Percentiles rank a stretch among this genome's conserved stretches.
Evolutionary conservation across 2,329 filamentous ascomycete genomes (phyloP).

Genomic region (Phyllosticta citrichinensis): DNA sequence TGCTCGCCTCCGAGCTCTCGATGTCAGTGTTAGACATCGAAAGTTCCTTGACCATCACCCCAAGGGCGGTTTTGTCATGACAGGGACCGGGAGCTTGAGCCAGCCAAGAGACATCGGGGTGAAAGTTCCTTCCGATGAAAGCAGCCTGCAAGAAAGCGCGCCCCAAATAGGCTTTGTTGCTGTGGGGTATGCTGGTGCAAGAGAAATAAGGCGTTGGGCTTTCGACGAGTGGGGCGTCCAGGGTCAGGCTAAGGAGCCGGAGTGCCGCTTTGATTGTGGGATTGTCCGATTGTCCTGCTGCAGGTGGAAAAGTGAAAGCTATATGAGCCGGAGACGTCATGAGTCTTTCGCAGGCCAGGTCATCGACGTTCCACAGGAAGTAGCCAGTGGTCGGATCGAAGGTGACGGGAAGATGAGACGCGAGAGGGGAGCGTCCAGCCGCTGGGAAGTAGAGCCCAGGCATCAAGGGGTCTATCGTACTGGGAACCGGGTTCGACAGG

Average conservation of each 20-base stretch:
- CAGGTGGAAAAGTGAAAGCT: slow-evolving; percentile 30
- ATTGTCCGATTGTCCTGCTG: slow-evolving; percentile 13
- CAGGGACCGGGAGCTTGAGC: slow-evolving; percentile 33
- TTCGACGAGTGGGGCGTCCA: slow-evolving; percentile 28
- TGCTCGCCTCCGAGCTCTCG: background rate
- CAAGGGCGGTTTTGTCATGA: background rate
- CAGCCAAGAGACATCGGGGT: slow-evolving; percentile 31
- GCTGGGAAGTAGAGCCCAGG: slow-evolving; percentile 20
- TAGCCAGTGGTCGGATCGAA: slow-evolving; percentile 15
- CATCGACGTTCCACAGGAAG: slow-evolving; percentile 21
- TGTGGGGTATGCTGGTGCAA: slow-evolving; percentile 21
- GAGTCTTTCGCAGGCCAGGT: slow-evolving; percentile 27
- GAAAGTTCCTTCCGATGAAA: slow-evolving; percentile 32
- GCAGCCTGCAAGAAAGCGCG: slow-evolving; percentile 40
- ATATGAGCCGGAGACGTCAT: slow-evolving; percentile 33
- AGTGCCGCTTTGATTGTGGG: slow-evolving; percentile 37
- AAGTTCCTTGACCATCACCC: background rate
- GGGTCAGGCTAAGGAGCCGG: slow-evolving; percentile 26
- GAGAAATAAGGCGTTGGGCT: slow-evolving; percentile 34
- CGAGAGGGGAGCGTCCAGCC: slow-evolving; percentile 20
- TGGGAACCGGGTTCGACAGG: slow-evolving; percentile 12
- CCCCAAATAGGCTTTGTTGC: slow-evolving; percentile 26
- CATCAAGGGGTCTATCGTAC: slow-evolving; percentile 15
- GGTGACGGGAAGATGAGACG: slow-evolving; percentile 18
- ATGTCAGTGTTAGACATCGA: background rate